Percentiles rank a stretch among this genome's conserved stretches.
phyloP scores from a whole-genome alignment of 345 rosid species.

The Balakata baccata region DNA sequence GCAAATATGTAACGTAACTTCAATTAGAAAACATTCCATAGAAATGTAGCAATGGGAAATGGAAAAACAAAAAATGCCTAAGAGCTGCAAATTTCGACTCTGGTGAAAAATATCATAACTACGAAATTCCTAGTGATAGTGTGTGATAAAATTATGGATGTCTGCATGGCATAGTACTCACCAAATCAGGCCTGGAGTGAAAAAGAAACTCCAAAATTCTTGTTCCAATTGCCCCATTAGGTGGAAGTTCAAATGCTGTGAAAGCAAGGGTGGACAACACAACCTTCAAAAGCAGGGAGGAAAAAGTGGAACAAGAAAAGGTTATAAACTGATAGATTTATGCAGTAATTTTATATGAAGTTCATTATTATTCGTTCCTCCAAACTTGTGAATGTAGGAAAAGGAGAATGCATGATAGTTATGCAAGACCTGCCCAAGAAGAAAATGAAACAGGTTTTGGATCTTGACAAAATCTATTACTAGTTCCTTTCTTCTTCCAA shows the following conservation, averaged over 20 bases:
- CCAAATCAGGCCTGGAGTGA: slow-evolving; percentile 89
- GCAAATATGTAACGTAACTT: slow-evolving; percentile 1
- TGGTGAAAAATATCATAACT: neutral
- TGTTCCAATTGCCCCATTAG: slow-evolving; percentile 92
- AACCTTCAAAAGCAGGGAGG: slow-evolving; percentile 53
- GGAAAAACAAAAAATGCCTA: slow-evolving; percentile 4
- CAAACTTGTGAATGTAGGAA: neutral
- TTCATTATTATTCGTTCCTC: neutral
- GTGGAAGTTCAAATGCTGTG: slow-evolving; percentile 98
- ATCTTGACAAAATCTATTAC: neutral
- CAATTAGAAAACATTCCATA: slow-evolving; percentile 1
- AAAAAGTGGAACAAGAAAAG: slow-evolving; percentile 18
- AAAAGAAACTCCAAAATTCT: slow-evolving; percentile 82
- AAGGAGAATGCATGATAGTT: neutral
- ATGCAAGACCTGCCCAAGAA: neutral
- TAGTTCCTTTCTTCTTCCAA: neutral
- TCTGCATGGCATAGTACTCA: slow-evolving; percentile 27
- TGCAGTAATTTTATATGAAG: neutral
- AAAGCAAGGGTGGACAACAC: slow-evolving; percentile 86
- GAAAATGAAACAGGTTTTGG: neutral
- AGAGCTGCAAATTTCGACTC: neutral
- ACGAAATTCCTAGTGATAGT: neutral
- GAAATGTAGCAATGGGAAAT: neutral
- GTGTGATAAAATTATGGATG: slow-evolving; percentile 4
- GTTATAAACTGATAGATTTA: neutral